Conservation (phyloP, 2,329 filamentous ascomycete genomes). For the Byssochlamys sp. region DNA sequence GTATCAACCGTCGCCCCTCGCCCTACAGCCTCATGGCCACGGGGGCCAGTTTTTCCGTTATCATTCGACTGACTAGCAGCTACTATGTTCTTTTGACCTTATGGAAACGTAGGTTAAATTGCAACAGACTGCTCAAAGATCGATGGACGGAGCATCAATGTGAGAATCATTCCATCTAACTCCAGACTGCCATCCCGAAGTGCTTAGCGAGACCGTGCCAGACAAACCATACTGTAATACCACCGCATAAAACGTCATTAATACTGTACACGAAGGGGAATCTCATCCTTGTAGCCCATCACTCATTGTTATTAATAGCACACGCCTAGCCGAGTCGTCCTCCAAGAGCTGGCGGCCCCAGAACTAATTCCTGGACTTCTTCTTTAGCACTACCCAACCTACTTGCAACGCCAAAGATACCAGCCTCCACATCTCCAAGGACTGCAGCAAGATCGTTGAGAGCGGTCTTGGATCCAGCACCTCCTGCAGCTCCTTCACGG, state of each 20-base stretch:
- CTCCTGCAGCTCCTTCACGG: slow-evolving; percentile 28
- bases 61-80: not conserved
- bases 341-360: slow-evolving; percentile 31
- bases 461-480: slow-evolving; percentile 32
- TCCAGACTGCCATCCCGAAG: not conserved
- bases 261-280: not conserved
- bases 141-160: not conserved
- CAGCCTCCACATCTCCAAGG: slow-evolving; percentile 55
- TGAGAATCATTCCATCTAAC: not conserved
- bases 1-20: not conserved
- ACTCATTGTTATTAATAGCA: slow-evolving; percentile 2
- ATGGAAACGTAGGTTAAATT: not conserved
- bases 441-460: slow-evolving; percentile 46
- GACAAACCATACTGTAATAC: not conserved
- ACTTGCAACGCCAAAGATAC: slow-evolving; percentile 54
- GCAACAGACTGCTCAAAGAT: not conserved
- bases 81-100: not conserved
- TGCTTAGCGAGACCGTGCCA: not conserved
- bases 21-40: not conserved
- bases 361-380: slow-evolving; percentile 48
- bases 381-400: slow-evolving; percentile 53
- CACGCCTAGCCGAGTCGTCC: slow-evolving; percentile 11
- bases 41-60: not conserved
- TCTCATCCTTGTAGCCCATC: not conserved
- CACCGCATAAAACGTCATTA: not conserved